Base-by-base conservation (phyloP, 345 rosid species). In the Aquilaria malaccensis region DNA sequence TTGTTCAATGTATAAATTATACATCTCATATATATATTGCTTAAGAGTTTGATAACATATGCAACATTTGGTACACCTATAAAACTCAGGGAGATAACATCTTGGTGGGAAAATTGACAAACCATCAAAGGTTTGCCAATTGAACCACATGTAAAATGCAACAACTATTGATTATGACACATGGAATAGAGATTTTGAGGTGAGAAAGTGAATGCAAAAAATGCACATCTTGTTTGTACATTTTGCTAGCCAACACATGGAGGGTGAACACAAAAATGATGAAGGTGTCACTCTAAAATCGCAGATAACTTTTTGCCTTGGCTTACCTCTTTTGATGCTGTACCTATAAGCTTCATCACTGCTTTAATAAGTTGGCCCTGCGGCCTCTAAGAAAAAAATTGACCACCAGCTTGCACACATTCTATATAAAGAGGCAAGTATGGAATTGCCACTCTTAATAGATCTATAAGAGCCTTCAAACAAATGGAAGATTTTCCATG, bases 361-460 rank as follows among this genome's bases (percentile, higher is more conserved):
- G 96, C 92, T 79, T 83, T 92, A 3, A 88, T 77, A 31, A 94
- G 96, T 75, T 84, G 95, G 30, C 97, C 99, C 33, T 92, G 82
- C 58, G 84, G 74, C 73, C 75, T 87, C 33, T 94, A 96, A 0
- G 99, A 78, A 9, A 94, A 68, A 63, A 94, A 63, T 56, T 45
- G 30, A 50, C 96, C 97, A 52, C 84, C 83, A 3, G 77, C 85
- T 52, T 70, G 73, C 9, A 82, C 52, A 63, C 88, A 85, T 65
- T 89, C 97, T 72, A 96, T 83, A 69, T 85, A 87, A 67, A 93
- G 75, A 3, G 94, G 96, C 71, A 85, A 76, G 78, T 87, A 89
- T 11, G 96, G 83, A 5, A 89, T 69, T 48, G 85, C 98, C 50
- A 86, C 88, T 64, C 91, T 84, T 55, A 93, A 73, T 10, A 96